These are phyloP conservation scores for Rhizophora mangle DNA, from an alignment of 345 rosid genomes.

Conservation along the genomic window DNA sequence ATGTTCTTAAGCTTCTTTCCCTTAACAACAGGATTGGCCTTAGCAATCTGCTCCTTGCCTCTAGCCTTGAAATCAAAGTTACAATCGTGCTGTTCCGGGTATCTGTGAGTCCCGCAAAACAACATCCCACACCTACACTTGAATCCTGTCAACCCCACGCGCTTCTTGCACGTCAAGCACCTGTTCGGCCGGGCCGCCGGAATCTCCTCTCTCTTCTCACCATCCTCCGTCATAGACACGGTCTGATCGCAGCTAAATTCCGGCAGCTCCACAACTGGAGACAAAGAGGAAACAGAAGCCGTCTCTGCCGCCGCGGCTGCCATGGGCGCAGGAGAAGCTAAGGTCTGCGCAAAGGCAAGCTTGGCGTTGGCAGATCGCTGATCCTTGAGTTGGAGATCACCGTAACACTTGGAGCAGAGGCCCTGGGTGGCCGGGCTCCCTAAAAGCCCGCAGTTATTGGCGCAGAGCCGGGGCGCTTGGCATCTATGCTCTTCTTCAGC, in stretches of 20 bases:
- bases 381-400: conserved; percentile 61
- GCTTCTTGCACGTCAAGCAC: conserved; percentile 68
- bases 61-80: conserved; percentile 65
- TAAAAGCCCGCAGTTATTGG: conserved; percentile 83
- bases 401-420: conserved; percentile 77
- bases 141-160: conserved; percentile 85
- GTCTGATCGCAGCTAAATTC: background rate
- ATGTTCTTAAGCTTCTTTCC: conserved; percentile 66
- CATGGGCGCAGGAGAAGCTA: conserved; percentile 26
- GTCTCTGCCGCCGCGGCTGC: background rate
- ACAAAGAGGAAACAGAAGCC: conserved; percentile 3
- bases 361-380: conserved; percentile 59
- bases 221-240: background rate
- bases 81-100: conserved; percentile 76
- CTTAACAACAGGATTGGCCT: conserved; percentile 71
- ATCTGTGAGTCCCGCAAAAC: conserved; percentile 73
- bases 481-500: conserved; percentile 90
- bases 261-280: conserved; percentile 21
- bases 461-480: conserved; percentile 68
- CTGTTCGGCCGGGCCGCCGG: conserved; percentile 37
- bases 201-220: conserved; percentile 1
- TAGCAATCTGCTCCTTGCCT: conserved; percentile 73
- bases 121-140: conserved; percentile 80
- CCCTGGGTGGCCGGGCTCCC: conserved; percentile 74
- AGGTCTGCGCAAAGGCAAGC: conserved; percentile 51